A percentile compares a stretch with the other conserved stretches of the same genome.
These are phyloP conservation scores for Annulohypoxylon truncatum DNA, from an alignment of 2,329 filamentous ascomycete species.

Conservation along the genomic window DNA sequence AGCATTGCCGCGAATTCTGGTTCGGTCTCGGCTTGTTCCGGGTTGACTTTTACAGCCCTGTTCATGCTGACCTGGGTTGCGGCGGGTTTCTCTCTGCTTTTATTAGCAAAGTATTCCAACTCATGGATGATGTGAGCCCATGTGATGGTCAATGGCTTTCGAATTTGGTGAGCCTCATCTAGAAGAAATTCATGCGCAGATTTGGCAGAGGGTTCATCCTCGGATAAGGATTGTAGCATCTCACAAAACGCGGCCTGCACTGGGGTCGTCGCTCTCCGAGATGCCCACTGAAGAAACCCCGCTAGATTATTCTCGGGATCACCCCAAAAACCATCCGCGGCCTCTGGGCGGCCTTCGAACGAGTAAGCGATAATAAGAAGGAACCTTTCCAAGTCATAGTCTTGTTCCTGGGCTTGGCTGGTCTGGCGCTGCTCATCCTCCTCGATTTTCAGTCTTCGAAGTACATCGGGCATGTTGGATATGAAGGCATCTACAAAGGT, in stretches of 20 bases:
- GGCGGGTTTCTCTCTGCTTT: constrained; percentile 78
- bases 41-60: constrained; percentile 69
- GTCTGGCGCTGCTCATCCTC: constrained; percentile 88
- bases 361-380: constrained; percentile 91
- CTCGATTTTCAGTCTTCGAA: constrained; percentile 85
- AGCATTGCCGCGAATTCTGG: constrained; percentile 97
- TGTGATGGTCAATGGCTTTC: constrained; percentile 84
- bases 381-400: constrained; percentile 86
- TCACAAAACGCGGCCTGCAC: constrained; percentile 96
- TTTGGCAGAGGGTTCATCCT: constrained; percentile 83
- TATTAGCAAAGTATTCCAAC: constrained; percentile 83
- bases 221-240: constrained; percentile 89
- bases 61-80: constrained; percentile 64
- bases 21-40: constrained; percentile 80
- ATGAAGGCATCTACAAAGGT: constrained; percentile 92
- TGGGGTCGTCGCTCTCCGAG: constrained; percentile 92
- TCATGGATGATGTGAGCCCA: constrained; percentile 95
- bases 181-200: constrained; percentile 89
- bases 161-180: constrained; percentile 84
- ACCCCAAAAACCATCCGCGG: constrained; percentile 89
- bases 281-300: constrained; percentile 98
- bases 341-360: constrained; percentile 86
- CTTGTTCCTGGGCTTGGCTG: constrained; percentile 72
- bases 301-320: constrained; percentile 93
- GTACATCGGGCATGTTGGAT: constrained; percentile 91